These are phyloP conservation scores for Artemisia princeps DNA, from an alignment of 140 eudicot genomes.

Conservation along the genomic window DNA sequence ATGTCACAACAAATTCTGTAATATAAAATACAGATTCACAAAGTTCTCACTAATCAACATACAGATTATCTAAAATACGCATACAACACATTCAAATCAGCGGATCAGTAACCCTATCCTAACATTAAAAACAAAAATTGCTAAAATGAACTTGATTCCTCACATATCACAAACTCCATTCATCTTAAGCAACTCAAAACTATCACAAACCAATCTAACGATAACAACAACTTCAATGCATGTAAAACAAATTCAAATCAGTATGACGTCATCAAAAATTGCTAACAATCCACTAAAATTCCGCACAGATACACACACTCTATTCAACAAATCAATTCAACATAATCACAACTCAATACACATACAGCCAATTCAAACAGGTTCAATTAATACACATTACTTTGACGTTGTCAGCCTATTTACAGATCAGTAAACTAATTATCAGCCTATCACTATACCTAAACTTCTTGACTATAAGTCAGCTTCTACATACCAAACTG, in stretches of 20 bases:
- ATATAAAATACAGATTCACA: too few species aligned
- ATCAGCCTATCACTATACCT: background rate
- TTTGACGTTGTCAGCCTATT: too few species aligned
- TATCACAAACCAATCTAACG: too few species aligned
- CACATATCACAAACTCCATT: background rate
- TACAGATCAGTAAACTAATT: background rate
- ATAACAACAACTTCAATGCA: too few species aligned
- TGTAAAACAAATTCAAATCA: too few species aligned
- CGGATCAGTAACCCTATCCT: too few species aligned
- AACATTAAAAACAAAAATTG: background rate
- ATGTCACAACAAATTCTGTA: too few species aligned
- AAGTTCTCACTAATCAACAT: too few species aligned
- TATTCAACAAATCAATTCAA: too few species aligned
- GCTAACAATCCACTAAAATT: background rate
- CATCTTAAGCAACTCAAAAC: background rate
- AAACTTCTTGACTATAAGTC: background rate
- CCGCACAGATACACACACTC: conserved; percentile 1
- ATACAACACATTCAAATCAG: too few species aligned
- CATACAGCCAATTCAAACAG: background rate
- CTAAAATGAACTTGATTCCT: background rate
- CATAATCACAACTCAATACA: background rate
- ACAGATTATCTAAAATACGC: too few species aligned
- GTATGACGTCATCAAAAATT: background rate
- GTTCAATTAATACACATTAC: too few species aligned
- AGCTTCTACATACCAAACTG: background rate